Conservation (phyloP, 2,329 filamentous ascomycete species). For the Sporothrix pseudoabietina region DNA sequence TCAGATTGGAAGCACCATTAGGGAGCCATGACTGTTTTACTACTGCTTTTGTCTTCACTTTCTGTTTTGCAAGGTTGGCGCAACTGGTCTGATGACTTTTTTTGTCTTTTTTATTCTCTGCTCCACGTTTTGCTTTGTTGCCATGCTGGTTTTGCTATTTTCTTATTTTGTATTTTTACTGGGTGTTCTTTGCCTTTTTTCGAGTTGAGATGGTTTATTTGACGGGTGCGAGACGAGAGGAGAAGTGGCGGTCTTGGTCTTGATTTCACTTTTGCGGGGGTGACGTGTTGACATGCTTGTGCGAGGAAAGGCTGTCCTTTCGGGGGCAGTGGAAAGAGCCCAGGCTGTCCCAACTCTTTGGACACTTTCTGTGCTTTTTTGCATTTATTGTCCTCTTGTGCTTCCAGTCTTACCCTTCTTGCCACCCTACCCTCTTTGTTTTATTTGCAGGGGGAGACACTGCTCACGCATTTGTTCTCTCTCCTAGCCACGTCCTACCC, state of each 20-base stretch:
- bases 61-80: conserved; percentile 30
- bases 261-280: neutral
- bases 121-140: conserved; percentile 15
- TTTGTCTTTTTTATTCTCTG: conserved; percentile 5
- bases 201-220: conserved; percentile 18
- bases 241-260: neutral
- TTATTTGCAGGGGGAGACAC: conserved; percentile 1
- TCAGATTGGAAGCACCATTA: conserved; percentile 36
- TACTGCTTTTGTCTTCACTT: conserved; percentile 29
- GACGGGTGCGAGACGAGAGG: conserved; percentile 22
- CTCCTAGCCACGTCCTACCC: conserved; percentile 13
- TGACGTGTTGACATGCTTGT: conserved; percentile 14
- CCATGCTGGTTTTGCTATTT: neutral
- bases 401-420: conserved; percentile 10
- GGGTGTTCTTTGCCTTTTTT: conserved; percentile 21
- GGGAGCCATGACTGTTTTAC: conserved; percentile 33
- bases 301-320: conserved; percentile 2
- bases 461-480: neutral
- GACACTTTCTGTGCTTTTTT: conserved; percentile 4
- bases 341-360: neutral
- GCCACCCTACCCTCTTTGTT: neutral
- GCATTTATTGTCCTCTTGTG: neutral
- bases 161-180: conserved; percentile 4
- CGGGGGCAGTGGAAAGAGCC: neutral
- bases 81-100: conserved; percentile 31